Conservation (phyloP, 169 alveolate genomes). For the Babesia gibsoni region DNA sequence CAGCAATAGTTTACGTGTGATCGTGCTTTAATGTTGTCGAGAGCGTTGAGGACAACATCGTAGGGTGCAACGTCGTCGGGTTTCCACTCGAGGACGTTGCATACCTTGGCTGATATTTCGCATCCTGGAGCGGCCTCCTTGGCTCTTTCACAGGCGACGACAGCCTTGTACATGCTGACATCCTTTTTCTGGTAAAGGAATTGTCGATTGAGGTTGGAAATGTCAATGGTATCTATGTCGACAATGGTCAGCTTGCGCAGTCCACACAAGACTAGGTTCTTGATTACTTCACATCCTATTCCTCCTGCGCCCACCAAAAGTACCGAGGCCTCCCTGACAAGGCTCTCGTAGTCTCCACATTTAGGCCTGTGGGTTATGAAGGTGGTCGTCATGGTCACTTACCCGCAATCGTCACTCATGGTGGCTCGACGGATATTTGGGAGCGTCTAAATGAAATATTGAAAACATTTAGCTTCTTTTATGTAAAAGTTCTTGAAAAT, state of each 20-base stretch:
- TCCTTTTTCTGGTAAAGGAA: conserved; percentile 88
- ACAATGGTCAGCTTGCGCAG: conserved; percentile 88
- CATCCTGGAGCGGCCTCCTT: conserved; percentile 45
- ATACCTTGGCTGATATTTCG: conserved; percentile 61
- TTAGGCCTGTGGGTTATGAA: neutral
- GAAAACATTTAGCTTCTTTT: no score
- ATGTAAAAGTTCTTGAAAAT: no score
- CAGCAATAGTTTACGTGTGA: conserved; percentile 91
- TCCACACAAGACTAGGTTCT: conserved; percentile 91
- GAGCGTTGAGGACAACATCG: conserved; percentile 91
- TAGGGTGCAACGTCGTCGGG: conserved; percentile 74
- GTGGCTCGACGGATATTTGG: no score
- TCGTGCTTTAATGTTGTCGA: conserved; percentile 94
- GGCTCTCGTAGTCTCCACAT: conserved; percentile 11
- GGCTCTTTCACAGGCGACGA: conserved; percentile 85
- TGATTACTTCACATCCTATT: conserved; percentile 97
- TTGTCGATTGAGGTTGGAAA: conserved; percentile 96
- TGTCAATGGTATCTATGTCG: conserved; percentile 95
- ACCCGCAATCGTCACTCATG: neutral
- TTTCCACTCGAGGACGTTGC: conserved; percentile 83
- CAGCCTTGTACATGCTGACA: conserved; percentile 78
- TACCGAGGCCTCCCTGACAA: conserved; percentile 21
- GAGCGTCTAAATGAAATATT: no score
- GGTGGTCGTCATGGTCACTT: no score
- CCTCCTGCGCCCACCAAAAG: conserved; percentile 87